Evolutionary conservation across 2,329 filamentous ascomycete genomes (phyloP).

Genomic region (Stromatinia cepivora): DNA sequence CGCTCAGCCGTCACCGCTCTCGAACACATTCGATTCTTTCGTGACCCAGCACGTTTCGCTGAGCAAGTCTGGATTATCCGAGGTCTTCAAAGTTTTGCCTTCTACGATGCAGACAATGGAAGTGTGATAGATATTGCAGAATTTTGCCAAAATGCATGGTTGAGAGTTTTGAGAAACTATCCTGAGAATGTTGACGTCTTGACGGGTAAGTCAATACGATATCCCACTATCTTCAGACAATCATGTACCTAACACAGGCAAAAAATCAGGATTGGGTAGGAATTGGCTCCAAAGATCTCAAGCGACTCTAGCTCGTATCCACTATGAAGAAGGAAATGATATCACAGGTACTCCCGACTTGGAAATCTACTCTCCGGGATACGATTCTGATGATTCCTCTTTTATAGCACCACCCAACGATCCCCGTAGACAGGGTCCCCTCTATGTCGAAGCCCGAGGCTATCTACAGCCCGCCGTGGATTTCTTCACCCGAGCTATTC

Average conservation of each 20-base stretch:
- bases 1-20: constrained; percentile 44
- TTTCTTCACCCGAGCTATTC: constrained; percentile 50
- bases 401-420: constrained; percentile 39
- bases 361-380: background rate
- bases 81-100: constrained; percentile 51
- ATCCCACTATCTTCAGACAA: background rate
- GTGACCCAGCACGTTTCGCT: constrained; percentile 40
- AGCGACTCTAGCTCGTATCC: constrained; percentile 49
- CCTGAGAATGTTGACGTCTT: constrained; percentile 47
- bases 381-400: constrained; percentile 37
- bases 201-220: constrained; percentile 41
- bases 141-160: constrained; percentile 52
- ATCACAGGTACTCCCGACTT: constrained; percentile 33
- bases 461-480: constrained; percentile 53
- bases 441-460: constrained; percentile 54
- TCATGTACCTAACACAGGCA: background rate
- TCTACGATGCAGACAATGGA: constrained; percentile 49
- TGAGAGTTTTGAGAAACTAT: constrained; percentile 47
- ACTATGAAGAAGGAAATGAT: constrained; percentile 45
- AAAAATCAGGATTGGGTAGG: constrained; percentile 47
- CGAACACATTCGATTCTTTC: constrained; percentile 44
- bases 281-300: constrained; percentile 55
- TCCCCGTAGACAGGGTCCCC: constrained; percentile 40
- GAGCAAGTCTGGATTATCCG: constrained; percentile 47
- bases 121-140: constrained; percentile 48